Base-by-base conservation (phyloP, 306 rosid species). In the Lathyrus sativus region DNA sequence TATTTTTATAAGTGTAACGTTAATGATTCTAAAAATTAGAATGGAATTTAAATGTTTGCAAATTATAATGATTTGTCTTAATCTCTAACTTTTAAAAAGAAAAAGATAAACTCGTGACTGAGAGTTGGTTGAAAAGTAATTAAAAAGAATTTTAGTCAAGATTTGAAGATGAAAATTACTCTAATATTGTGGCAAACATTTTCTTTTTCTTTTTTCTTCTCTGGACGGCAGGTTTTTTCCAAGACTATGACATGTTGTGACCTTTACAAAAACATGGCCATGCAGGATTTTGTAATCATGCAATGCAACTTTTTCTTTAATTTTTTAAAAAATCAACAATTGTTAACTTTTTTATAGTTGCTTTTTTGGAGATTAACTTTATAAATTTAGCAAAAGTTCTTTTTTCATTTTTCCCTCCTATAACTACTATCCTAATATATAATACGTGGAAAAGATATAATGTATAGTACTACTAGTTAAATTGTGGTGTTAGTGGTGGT, bases 181-280 rank as follows among this genome's bases (percentile, higher is more conserved):
- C 7, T 35, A 35, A 35, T 22, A 10, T 4, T 24, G 11, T 19
- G n/a, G 29, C 62, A 26, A 37, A 11, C 11, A 12, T 10, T 26
- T 22, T 48, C 1, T 48, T 4, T 55, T 19, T 14, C 6, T 49
- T 19, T 62, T 41, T 11, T 17, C 46, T 58, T 48, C 22, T 29
- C 11, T 14, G 50, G 65, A 49, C 63, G 70, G 70, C 70, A 29
- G 41, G 59, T 35, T 41, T 76, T 41, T 75, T 12, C 62, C 68
- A 15, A 46, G 54, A 67, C n/a, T 37, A 12, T 15, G 68, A 67
- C 67, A 11, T 50, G 3, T 24, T 61, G 11, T 61, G 49, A 11
- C 6, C 19, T 37, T 60, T 60, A 24, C 9, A 29, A 64, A 64
- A 44, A 7, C 56, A 3, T 64, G 13, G 62, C 53, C 15, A 61